A percentile compares a stretch with the other conserved stretches of the same genome.
phyloP scores from a whole-genome alignment of 805 yeast genomes.

The Suhomyces faveliae region DNA sequence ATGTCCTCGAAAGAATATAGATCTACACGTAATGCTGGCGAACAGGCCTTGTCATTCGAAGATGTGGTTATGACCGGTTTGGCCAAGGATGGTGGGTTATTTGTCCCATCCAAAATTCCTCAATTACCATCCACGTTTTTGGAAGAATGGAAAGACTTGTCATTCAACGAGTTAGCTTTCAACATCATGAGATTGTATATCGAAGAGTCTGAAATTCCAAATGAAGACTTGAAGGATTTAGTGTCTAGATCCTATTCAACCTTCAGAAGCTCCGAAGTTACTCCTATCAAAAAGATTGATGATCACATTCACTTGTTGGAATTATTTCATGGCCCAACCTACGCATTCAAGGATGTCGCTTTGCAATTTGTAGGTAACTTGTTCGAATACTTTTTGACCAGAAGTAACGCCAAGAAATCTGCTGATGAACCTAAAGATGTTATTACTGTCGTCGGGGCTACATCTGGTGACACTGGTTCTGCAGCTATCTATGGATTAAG shows the following conservation, averaged over 20 bases:
- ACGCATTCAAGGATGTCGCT: conserved; percentile 98
- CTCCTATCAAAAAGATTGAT: conserved; percentile 75
- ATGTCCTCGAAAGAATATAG: conserved; percentile 65
- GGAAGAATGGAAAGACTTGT: conserved; percentile 65
- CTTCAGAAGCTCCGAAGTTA: conserved; percentile 82
- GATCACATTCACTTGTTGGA: conserved; percentile 72
- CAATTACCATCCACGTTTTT: conserved; percentile 55
- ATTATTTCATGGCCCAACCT: conserved; percentile 98
- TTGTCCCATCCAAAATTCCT: conserved; percentile 84
- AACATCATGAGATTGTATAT: conserved; percentile 82
- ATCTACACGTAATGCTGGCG: conserved; percentile 67
- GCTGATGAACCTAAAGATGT: conserved; percentile 62
- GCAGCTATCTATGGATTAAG: conserved; percentile 98
- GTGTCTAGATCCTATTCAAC: conserved; percentile 79
- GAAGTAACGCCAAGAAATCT: conserved; percentile 60
- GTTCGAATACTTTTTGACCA: conserved; percentile 84
- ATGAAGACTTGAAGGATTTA: conserved; percentile 61
- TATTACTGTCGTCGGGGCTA: conserved; percentile 97
- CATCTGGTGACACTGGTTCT: conserved; percentile 98
- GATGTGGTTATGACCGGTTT: conserved; percentile 85
- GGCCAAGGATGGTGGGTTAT: conserved; percentile 96
- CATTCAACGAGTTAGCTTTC: conserved; percentile 85
- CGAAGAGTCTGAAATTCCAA: conserved; percentile 67
- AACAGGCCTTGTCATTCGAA: conserved; percentile 63
- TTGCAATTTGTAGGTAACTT: conserved; percentile 96